These are phyloP conservation scores for Phalaenopsis aphrodite DNA, from an alignment of 106 monocot species.

Conservation along the genomic window DNA sequence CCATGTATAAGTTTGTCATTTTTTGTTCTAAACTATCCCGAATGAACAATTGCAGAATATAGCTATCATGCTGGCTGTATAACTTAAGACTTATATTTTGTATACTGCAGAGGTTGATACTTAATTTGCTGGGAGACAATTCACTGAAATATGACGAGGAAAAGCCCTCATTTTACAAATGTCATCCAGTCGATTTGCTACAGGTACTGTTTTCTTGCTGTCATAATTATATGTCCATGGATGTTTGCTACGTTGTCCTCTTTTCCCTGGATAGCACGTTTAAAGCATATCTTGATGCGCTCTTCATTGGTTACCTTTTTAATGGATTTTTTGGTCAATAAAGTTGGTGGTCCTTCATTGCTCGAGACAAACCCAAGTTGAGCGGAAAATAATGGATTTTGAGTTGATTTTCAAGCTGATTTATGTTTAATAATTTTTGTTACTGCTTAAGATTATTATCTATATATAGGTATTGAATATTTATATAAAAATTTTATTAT, in stretches of 20 bases:
- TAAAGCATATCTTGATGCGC: not conserved
- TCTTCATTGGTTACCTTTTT: not conserved
- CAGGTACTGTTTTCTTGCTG: slow-evolving; percentile 25
- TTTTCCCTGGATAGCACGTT: not conserved
- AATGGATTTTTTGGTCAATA: not conserved
- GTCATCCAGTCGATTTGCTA: slow-evolving; percentile 22
- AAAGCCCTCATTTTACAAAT: slow-evolving; percentile 4
- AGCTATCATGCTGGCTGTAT: not conserved
- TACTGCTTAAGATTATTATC: no score
- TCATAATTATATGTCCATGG: not conserved
- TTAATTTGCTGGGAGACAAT: slow-evolving; percentile 29
- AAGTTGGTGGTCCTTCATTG: not conserved
- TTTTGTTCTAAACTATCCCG: not conserved
- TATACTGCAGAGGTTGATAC: slow-evolving; percentile 38
- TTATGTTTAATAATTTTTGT: no score
- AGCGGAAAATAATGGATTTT: not conserved
- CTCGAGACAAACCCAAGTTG: not conserved
- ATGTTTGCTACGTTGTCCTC: not conserved
- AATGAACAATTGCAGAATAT: not conserved
- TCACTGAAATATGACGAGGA: slow-evolving; percentile 13
- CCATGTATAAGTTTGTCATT: not conserved
- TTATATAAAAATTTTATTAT: no score
- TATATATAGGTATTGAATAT: no score
- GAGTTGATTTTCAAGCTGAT: no score
- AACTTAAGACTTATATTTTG: not conserved